Conservation (phyloP, 106 monocot genomes). For the Dioscorea dumetorum region DNA sequence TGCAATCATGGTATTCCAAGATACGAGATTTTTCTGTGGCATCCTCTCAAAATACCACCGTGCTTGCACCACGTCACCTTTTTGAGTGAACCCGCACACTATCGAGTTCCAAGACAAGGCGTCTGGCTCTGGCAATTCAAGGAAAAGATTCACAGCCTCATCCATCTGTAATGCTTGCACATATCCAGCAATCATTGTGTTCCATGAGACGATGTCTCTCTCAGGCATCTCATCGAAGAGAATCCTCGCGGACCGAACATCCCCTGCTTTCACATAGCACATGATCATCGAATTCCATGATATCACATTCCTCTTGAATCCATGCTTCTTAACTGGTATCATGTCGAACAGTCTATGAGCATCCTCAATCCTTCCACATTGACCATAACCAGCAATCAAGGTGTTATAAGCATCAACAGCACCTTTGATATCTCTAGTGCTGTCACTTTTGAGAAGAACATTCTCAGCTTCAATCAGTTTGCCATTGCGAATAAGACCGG, state of each 20-base stretch:
- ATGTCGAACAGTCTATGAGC: constrained; percentile 48
- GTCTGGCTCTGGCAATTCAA: constrained; percentile 37
- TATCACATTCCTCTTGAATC: constrained; percentile 44
- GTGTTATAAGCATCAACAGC: constrained; percentile 70
- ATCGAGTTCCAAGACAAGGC: constrained; percentile 67
- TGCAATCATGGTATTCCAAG: constrained; percentile 83
- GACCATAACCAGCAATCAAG: constrained; percentile 61
- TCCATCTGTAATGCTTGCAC: constrained; percentile 33
- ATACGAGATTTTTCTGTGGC: constrained; percentile 40
- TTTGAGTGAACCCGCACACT: constrained; percentile 53
- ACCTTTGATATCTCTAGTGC: constrained; percentile 11
- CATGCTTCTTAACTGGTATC: constrained; percentile 21
- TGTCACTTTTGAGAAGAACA: constrained; percentile 16
- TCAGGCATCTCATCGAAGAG: constrained; percentile 75
- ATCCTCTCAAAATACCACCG: constrained; percentile 40
- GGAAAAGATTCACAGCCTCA: constrained; percentile 50
- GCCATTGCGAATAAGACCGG: constrained; percentile 48
- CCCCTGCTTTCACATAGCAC: constrained; percentile 64
- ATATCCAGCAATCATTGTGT: constrained; percentile 78
- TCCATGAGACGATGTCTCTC: constrained; percentile 74
- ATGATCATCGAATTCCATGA: constrained; percentile 95
- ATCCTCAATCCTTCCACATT: constrained; percentile 36
- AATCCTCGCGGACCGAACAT: constrained; percentile 35
- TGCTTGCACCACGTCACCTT: constrained; percentile 45
- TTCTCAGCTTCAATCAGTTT: constrained; percentile 45